Conservation (phyloP, 106 monocot species). For the Dendrobium chrysotoxum region DNA sequence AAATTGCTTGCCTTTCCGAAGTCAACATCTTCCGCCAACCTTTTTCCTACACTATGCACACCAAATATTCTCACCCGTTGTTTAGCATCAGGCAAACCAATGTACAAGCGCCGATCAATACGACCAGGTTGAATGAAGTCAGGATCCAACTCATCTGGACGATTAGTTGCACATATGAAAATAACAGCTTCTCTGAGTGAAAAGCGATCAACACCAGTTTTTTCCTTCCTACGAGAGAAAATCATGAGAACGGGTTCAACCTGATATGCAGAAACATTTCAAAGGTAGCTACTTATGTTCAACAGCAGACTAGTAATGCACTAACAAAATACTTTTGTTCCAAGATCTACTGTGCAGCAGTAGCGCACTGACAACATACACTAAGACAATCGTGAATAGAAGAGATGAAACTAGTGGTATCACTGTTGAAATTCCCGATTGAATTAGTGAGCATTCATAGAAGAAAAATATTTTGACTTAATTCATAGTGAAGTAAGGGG, state of each 20-base stretch:
- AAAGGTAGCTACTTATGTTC: neutral
- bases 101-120: conserved; percentile 69
- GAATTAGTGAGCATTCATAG: too few relatives aligned
- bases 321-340: neutral
- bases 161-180: conserved; percentile 88
- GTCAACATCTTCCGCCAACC: conserved; percentile 59
- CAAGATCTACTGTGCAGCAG: neutral
- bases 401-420: neutral
- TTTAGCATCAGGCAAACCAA: conserved; percentile 81
- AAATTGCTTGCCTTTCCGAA: conserved; percentile 46
- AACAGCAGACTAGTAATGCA: neutral
- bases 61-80: conserved; percentile 66
- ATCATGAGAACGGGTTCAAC: neutral
- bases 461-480: too few relatives aligned
- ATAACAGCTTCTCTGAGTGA: conserved; percentile 85
- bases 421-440: neutral
- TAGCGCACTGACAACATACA: neutral
- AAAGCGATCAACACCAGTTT: conserved; percentile 73
- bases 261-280: neutral
- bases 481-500: too few relatives aligned
- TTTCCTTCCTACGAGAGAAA: conserved; percentile 53
- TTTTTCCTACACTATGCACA: conserved; percentile 75
- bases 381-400: neutral
- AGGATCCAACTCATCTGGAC: conserved; percentile 78
- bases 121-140: conserved; percentile 72